Evolutionary conservation across 495 filamentous ascomycete genomes (phyloP).

Genomic region (Penicillium canariense): DNA sequence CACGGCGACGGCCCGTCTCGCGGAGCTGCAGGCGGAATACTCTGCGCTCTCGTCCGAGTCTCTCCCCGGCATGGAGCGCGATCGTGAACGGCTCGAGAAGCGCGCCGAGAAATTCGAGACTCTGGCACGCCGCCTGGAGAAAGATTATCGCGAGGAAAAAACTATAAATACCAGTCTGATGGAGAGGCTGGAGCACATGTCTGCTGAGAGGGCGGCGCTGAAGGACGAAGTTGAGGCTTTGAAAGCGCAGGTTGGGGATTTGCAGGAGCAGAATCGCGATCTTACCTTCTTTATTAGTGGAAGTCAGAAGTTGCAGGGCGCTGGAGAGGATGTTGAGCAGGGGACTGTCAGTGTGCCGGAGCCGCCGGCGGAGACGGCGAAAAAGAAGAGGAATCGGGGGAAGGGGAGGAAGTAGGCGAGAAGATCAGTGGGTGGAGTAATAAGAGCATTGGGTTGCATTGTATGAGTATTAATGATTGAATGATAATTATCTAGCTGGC

Average conservation of each 20-base stretch:
- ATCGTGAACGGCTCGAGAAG: conserved; percentile 63
- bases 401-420: conserved; percentile 24
- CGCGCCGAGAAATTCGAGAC: conserved; percentile 68
- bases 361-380: conserved; percentile 44
- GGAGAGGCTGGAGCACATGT: conserved; percentile 68
- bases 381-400: conserved; percentile 56
- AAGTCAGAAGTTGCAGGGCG: conserved; percentile 73
- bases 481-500: too few relatives aligned
- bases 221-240: conserved; percentile 44
- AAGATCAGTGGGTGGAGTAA: background rate
- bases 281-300: conserved; percentile 85
- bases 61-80: conserved; percentile 65
- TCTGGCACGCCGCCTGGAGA: conserved; percentile 71
- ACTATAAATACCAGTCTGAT: conserved; percentile 75
- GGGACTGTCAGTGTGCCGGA: conserved; percentile 56
- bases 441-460: background rate
- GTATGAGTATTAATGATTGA: conserved; percentile 1
- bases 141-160: conserved; percentile 85
- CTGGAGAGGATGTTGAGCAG: conserved; percentile 58
- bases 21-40: conserved; percentile 54
- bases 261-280: conserved; percentile 87
- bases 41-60: conserved; percentile 54
- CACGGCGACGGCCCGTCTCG: conserved; percentile 49
- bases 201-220: conserved; percentile 52
- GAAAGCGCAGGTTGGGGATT: conserved; percentile 54